These are phyloP conservation scores for Sabuloglossum arenarium DNA, from an alignment of 495 filamentous ascomycete genomes.

Conservation along the genomic window DNA sequence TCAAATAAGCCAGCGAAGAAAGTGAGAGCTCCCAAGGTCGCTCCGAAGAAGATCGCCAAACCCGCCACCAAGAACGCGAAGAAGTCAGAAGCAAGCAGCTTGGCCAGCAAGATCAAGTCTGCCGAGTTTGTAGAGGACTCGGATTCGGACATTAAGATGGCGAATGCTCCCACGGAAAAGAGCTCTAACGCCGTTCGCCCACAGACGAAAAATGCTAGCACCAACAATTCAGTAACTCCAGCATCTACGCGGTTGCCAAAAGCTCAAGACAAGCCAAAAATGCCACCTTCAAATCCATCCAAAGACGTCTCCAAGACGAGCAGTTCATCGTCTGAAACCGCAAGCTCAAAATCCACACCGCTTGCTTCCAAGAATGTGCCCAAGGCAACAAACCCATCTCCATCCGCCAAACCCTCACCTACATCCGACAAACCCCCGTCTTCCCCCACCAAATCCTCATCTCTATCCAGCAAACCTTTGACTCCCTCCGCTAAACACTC, in stretches of 20 bases:
- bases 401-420: background rate
- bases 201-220: slow-evolving; percentile 7
- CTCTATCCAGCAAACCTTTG: background rate
- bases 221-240: slow-evolving; percentile 10
- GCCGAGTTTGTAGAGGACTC: slow-evolving; percentile 59
- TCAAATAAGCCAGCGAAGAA: slow-evolving; percentile 28
- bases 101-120: slow-evolving; percentile 36
- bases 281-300: background rate
- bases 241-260: slow-evolving; percentile 17
- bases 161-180: slow-evolving; percentile 17
- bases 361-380: background rate
- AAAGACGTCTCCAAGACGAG: background rate
- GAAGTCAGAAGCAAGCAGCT: slow-evolving; percentile 17
- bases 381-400: background rate
- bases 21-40: slow-evolving; percentile 21
- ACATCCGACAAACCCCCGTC: background rate
- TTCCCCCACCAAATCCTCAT: background rate
- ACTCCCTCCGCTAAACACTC: background rate
- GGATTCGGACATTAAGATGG: slow-evolving; percentile 40
- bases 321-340: background rate
- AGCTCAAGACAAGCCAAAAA: slow-evolving; percentile 13
- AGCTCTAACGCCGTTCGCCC: slow-evolving; percentile 5
- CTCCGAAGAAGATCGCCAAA: slow-evolving; percentile 5
- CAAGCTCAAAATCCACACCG: background rate
- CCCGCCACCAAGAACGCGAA: slow-evolving; percentile 13